Evolutionary conservation across 208 protist genomes (phyloP), one percentile per base, ranked within the genome.

Genomic region (Acanthamoeba castellanii): DNA sequence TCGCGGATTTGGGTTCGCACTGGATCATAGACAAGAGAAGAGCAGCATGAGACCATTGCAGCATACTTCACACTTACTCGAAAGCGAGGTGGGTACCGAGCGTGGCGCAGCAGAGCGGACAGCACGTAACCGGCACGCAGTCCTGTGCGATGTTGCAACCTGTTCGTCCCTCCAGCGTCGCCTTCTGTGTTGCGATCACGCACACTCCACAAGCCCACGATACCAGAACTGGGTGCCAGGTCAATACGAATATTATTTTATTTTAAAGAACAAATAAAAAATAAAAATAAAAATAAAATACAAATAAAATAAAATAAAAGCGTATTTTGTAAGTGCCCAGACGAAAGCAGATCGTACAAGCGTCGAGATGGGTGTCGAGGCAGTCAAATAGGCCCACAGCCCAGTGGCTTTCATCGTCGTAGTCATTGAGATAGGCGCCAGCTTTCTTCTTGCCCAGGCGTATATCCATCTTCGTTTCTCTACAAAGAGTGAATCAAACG

Each of bases 181-280:
- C 70, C 70, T 78, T 78, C 30, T 78, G 70, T n/a, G 70, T 78
- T 13, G 70, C 70, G 14, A 78, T 20, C 70, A 78, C 70, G 70
- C 70, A 78, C 70, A 78, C 22, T 1, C 30, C 22, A 42, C 70
- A 78, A 1, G 70, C 70, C 70, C 70, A 78, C 25, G 70, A 78
- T n/a, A 42, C n/a, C 11, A 78, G 5, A 42, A 78, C 70, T 78
- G 30, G 25, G 66, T 11, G 20, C 30, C 22, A 34, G 5, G 1
- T 34, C 9, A 14, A 2, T n/a, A n/a, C 18, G 0, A 72, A 37
- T n/a, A 30, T 72, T n/a, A 14, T 72, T 72, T 30, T 52, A 11
- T 55, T 55, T 0, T 18, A 55, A 11, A 7, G 14, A 37, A 76
- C 32, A n/a, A 76, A 37, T 76, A 18, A 76, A 37, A n/a, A 42